Base-by-base conservation (phyloP, 768 basidiomycete species). In the Collybiopsis confluens region DNA sequence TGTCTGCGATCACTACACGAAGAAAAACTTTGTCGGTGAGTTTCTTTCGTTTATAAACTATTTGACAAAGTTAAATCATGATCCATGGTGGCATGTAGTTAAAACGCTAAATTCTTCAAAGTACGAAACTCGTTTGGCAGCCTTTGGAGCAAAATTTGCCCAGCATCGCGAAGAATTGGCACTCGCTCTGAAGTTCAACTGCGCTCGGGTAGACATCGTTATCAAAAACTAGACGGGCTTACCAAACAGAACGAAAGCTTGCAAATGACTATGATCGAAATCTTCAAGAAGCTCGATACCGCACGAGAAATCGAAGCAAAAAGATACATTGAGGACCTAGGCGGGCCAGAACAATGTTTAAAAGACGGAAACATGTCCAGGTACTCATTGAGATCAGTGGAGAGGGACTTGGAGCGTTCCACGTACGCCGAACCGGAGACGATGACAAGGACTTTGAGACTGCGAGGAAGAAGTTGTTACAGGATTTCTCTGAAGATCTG, bases 1-100 rank as follows among this genome's bases (percentile, higher is more conserved):
- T 48, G 57, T 58, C 9, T 72, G 72, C 55, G 71, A 74, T 45
- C 62, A 68, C 1, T 73, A 71, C 54, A 56, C 61, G 21, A 70
- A 69, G 50, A 67, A 66, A 26, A 59, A 63, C 8, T 45, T 68
- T 28, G 30, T 33, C 30, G 30, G 30, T 33, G 13, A 33, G 13
- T 33, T 13, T 33, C 30, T 5, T 33, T 33, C 13, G 13, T 33
- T 33, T 13, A 5, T 33, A 5, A 33, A 5, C 41, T 68, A 21
- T 5, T 33, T 5, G 30, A 33, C 30, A 13, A 33, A 6, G 5
- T 33, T 13, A 33, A 33, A 33, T 33, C 30, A 6, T 33, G 30
- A 33, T 33, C 30, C 30, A 33, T 13, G 6, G 5, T 33, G 6
- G 30, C 30, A 6, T 33, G 5, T 33, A 60, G 65, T 67, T 42